A percentile compares a stretch with the other conserved stretches of the same genome.
Evolutionary conservation across 2,329 filamentous ascomycete species (phyloP).

Genomic region (Trichoderma cornu-damae): DNA sequence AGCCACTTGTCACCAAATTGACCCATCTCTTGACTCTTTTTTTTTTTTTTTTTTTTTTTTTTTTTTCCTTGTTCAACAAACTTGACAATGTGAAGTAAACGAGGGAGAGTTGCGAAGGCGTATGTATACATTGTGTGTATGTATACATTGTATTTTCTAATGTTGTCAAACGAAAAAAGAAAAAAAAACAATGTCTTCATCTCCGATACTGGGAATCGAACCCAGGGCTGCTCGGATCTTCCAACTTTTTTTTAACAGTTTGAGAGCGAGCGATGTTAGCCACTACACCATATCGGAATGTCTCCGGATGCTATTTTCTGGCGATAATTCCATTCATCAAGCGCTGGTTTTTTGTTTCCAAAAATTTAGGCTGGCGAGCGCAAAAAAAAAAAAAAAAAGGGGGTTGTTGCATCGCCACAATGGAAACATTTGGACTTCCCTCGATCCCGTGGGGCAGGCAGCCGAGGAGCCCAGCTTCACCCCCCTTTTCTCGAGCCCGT

Average conservation of each 20-base stretch:
- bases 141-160: no score
- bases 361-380: neutral
- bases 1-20: neutral
- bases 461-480: neutral
- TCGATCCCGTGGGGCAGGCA: neutral
- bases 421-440: neutral
- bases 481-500: neutral
- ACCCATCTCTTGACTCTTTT: neutral
- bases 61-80: no score
- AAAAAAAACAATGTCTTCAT: neutral
- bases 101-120: no score
- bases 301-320: neutral
- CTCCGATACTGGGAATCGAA: constrained; percentile 35
- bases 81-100: no score
- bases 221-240: constrained; percentile 32
- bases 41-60: no score
- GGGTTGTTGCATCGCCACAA: constrained; percentile 2
- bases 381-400: neutral
- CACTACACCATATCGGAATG: constrained; percentile 36
- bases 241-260: constrained; percentile 12
- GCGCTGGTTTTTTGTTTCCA: neutral
- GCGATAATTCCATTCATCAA: neutral
- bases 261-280: constrained; percentile 37
- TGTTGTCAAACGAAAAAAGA: no score
- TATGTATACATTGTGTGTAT: no score